Evolutionary conservation across 2,329 filamentous ascomycete species (phyloP).

Genomic region (Thermothelomyces thermophilus): DNA sequence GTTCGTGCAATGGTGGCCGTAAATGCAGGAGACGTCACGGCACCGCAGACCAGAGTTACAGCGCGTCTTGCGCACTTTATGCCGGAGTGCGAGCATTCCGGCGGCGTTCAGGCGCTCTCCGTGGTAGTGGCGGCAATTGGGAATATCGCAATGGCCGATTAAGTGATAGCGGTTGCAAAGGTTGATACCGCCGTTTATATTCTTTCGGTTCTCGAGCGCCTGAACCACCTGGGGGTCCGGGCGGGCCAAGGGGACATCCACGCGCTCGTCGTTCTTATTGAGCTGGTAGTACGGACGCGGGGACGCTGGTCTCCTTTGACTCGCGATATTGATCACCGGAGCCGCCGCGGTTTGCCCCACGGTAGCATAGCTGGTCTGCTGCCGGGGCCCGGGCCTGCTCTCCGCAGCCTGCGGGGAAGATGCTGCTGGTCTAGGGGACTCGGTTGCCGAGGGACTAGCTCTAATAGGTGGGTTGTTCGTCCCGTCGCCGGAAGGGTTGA

Average conservation of each 20-base stretch:
- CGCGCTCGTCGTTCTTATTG: conserved; percentile 29
- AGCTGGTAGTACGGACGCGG: conserved; percentile 25
- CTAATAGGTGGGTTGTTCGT: conserved; percentile 4
- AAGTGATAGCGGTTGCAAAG: conserved; percentile 26
- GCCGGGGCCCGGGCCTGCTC: neutral
- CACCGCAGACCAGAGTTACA: conserved; percentile 18
- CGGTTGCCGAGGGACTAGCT: neutral
- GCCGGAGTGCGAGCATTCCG: conserved; percentile 18
- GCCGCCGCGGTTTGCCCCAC: conserved; percentile 16
- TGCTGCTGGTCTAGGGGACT: conserved; percentile 3
- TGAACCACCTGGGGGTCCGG: conserved; percentile 19
- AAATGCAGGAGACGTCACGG: conserved; percentile 17
- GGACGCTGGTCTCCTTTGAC: conserved; percentile 18
- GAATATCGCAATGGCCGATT: conserved; percentile 19
- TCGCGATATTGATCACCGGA: conserved; percentile 27
- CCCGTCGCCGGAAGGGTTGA: neutral
- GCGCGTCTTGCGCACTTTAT: conserved; percentile 19
- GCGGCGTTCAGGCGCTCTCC: conserved; percentile 15
- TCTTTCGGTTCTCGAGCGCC: conserved; percentile 18
- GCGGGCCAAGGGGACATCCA: conserved; percentile 28
- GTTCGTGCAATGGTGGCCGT: conserved; percentile 24
- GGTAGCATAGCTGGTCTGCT: conserved; percentile 22
- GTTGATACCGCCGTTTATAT: conserved; percentile 21
- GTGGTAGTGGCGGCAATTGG: conserved; percentile 20
- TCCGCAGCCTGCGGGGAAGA: neutral